A percentile compares a stretch with the other conserved stretches of the same genome.
Evolutionary conservation across 2,329 filamentous ascomycete genomes (phyloP).

Genomic region (Hypocrella siamensis): DNA sequence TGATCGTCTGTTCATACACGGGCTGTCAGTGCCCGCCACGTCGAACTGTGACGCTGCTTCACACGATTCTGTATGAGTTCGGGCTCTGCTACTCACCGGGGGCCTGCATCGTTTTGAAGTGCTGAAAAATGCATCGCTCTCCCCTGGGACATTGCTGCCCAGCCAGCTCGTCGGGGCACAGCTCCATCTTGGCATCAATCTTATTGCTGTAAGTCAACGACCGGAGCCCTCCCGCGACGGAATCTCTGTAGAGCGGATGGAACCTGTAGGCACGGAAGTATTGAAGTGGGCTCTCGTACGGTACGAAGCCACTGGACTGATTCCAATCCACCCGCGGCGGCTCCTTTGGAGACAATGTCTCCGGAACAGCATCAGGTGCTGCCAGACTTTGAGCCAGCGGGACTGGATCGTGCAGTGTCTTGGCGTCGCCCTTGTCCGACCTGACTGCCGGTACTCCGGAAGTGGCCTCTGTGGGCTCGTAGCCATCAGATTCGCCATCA

Average conservation of each 20-base stretch:
- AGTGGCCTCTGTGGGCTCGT: constrained; percentile 35
- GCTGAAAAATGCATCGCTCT: constrained; percentile 56
- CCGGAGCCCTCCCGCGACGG: constrained; percentile 61
- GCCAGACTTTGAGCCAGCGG: no score
- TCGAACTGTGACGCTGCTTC: constrained; percentile 6
- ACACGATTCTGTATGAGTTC: background rate
- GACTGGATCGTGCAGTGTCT: no score
- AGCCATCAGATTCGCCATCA: constrained; percentile 26
- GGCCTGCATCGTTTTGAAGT: constrained; percentile 40
- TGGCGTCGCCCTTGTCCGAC: no score
- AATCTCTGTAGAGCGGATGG: constrained; percentile 58
- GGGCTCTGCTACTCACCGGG: constrained; percentile 17
- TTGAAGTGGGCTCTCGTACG: constrained; percentile 72
- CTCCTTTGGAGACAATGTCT: no score
- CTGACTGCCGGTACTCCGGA: background rate
- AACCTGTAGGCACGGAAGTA: constrained; percentile 82
- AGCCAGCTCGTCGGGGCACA: constrained; percentile 64
- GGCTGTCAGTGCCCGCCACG: constrained; percentile 31
- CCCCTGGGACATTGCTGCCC: constrained; percentile 58
- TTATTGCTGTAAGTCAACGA: constrained; percentile 90
- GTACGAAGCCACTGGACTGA: constrained; percentile 23
- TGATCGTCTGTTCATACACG: constrained; percentile 44
- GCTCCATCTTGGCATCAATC: constrained; percentile 57
- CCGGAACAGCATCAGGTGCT: no score
- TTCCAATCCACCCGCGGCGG: no score